Evolutionary conservation across 306 rosid species (phyloP).

Genomic region (Ziziphus jujuba): DNA sequence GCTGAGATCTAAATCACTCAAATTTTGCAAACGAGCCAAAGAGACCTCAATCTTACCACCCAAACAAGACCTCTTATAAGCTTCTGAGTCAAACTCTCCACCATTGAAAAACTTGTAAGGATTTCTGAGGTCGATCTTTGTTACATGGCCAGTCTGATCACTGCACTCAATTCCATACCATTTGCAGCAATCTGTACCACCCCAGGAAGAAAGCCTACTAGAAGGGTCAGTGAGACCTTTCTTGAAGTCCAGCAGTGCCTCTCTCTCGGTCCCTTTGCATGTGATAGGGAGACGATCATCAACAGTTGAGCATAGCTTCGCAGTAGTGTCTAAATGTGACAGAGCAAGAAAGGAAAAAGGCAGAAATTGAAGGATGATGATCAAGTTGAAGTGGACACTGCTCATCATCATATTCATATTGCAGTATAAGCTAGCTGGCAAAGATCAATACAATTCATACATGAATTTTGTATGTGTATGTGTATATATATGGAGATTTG

Average conservation of each 20-base stretch:
- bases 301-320: neutral
- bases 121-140: slow-evolving; percentile 23
- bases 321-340: neutral
- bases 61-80: neutral
- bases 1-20: slow-evolving; percentile 25
- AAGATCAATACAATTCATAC: neutral
- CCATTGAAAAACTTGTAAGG: neutral
- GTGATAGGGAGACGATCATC: neutral
- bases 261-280: slow-evolving; percentile 23
- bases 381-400: neutral
- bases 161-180: slow-evolving; percentile 25
- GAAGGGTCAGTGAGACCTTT: slow-evolving; percentile 17
- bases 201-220: slow-evolving; percentile 29
- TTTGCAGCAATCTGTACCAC: slow-evolving; percentile 24
- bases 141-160: slow-evolving; percentile 13
- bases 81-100: neutral
- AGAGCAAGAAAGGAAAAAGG: neutral
- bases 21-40: slow-evolving; percentile 9
- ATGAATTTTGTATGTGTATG: neutral
- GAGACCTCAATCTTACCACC: slow-evolving; percentile 26
- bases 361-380: neutral
- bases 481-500: neutral
- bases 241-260: slow-evolving; percentile 17
- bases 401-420: neutral
- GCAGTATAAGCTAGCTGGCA: too few relatives aligned